Evolutionary conservation across 2,329 filamentous ascomycete species (phyloP).

Genomic region (Orbilia oligospora): DNA sequence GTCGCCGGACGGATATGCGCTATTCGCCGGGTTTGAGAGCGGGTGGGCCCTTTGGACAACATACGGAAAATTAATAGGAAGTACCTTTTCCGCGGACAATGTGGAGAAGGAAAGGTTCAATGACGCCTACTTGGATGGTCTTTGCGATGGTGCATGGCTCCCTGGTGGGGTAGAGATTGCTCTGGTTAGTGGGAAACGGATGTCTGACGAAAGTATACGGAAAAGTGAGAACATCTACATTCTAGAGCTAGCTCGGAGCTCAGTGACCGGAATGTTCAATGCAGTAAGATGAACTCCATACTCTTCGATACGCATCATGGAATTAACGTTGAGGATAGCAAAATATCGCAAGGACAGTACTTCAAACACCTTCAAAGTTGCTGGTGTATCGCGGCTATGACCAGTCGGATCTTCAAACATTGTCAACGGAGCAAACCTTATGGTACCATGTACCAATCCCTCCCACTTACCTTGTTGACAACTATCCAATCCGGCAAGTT

Average conservation of each 20-base stretch:
- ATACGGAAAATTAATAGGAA: constrained; percentile 89
- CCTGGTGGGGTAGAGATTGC: constrained; percentile 89
- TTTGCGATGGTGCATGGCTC: constrained; percentile 85
- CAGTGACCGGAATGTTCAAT: constrained; percentile 91
- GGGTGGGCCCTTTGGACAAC: constrained; percentile 99
- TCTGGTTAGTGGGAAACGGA: constrained; percentile 68
- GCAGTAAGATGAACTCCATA: constrained; percentile 68
- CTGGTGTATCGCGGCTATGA: constrained; percentile 96
- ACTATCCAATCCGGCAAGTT: constrained; percentile 91
- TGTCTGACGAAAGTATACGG: constrained; percentile 73
- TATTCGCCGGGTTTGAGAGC: constrained; percentile 91
- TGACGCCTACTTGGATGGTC: constrained; percentile 87
- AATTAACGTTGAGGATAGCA: constrained; percentile 68
- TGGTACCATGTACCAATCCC: constrained; percentile 95
- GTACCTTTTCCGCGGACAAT: constrained; percentile 82
- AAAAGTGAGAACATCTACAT: constrained; percentile 80
- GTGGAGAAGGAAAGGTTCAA: constrained; percentile 76
- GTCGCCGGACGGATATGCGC: constrained; percentile 94
- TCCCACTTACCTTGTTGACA: constrained; percentile 84
- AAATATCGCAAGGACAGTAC: constrained; percentile 88
- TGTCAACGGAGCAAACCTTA: constrained; percentile 86
- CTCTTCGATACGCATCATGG: not conserved
- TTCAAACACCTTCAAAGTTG: constrained; percentile 88
- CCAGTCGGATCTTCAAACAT: constrained; percentile 87
- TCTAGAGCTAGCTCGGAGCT: constrained; percentile 92